phyloP scores from a whole-genome alignment of 345 rosid genomes.

The Abelmoschus esculentus region DNA sequence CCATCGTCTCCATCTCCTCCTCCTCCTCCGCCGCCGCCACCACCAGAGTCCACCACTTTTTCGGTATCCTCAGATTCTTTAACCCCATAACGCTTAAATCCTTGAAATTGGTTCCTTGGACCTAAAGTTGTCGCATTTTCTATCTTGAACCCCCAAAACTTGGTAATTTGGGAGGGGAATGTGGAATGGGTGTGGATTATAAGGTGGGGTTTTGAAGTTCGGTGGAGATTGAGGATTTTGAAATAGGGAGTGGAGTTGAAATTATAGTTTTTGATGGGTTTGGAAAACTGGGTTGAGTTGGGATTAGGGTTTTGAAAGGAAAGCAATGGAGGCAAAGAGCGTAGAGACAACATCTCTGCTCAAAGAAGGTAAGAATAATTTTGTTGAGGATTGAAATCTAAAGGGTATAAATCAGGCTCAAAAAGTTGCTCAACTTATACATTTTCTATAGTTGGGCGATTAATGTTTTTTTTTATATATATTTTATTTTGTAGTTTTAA shows the following conservation, averaged over 20 bases:
- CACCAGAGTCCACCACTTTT: constrained; percentile 28
- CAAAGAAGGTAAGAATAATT: neutral
- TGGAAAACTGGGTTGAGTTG: constrained; percentile 2
- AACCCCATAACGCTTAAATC: constrained; percentile 27
- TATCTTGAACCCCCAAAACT: neutral
- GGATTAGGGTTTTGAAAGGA: constrained; percentile 21
- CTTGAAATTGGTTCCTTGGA: constrained; percentile 13
- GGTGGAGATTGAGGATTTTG: constrained; percentile 9
- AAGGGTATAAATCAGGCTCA: neutral
- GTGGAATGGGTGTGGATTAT: constrained; percentile 6
- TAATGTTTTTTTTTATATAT: too few relatives aligned
- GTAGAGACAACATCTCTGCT: constrained; percentile 24
- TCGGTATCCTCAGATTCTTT: constrained; percentile 51
- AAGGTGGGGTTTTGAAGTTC: constrained; percentile 5
- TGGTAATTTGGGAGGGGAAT: constrained; percentile 5
- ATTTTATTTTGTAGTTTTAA: too few relatives aligned
- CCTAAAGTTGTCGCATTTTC: neutral
- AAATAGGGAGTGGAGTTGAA: neutral
- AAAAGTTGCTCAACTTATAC: too few relatives aligned
- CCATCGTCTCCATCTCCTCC: constrained; percentile 39
- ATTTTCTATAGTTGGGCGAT: too few relatives aligned
- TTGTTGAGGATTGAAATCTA: neutral
- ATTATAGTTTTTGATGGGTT: neutral
- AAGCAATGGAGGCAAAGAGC: constrained; percentile 9
- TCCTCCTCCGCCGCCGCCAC: constrained; percentile 29